phyloP scores from a whole-genome alignment of 176 grass and related monocot genomes.

The Bromus sterilis region DNA sequence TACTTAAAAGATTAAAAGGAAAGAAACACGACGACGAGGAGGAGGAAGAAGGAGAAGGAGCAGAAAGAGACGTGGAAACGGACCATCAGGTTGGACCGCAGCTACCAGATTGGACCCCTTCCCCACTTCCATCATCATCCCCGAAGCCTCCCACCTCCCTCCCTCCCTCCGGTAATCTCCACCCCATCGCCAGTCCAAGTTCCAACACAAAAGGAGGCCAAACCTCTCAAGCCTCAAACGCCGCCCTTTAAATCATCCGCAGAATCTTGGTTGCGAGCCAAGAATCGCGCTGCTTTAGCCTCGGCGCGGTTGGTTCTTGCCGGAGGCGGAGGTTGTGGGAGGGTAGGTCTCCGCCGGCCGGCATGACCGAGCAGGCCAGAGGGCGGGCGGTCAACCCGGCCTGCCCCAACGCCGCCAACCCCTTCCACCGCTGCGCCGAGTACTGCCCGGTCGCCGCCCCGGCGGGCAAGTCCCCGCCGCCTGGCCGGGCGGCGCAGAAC shows the following conservation, averaged over 20 bases:
- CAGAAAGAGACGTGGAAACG: background rate
- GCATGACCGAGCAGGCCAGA: slow-evolving; percentile 4
- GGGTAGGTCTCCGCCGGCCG: background rate
- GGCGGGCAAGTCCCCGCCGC: background rate
- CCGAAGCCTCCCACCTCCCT: background rate
- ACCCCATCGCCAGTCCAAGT: background rate
- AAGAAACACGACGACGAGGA: background rate
- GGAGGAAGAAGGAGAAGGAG: background rate
- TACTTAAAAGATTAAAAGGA: too few relatives aligned
- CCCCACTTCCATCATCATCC: background rate
- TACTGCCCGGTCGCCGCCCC: slow-evolving; percentile 37
- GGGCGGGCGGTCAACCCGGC: slow-evolving; percentile 34
- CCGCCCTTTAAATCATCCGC: background rate
- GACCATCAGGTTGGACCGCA: background rate
- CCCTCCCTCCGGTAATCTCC: background rate
- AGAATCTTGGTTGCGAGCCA: background rate
- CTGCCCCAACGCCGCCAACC: slow-evolving; percentile 56
- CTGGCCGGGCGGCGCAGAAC: slow-evolving; percentile 34
- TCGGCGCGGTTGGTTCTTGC: background rate
- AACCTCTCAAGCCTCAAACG: background rate
- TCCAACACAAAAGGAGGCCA: background rate
- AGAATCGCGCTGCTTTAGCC: background rate
- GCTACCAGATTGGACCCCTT: background rate
- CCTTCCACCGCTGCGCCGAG: slow-evolving; percentile 49
- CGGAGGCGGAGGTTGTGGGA: background rate